These are phyloP conservation scores for Talaromyces sp. DNA, from an alignment of 2,329 filamentous ascomycete genomes.

Conservation along the genomic window DNA sequence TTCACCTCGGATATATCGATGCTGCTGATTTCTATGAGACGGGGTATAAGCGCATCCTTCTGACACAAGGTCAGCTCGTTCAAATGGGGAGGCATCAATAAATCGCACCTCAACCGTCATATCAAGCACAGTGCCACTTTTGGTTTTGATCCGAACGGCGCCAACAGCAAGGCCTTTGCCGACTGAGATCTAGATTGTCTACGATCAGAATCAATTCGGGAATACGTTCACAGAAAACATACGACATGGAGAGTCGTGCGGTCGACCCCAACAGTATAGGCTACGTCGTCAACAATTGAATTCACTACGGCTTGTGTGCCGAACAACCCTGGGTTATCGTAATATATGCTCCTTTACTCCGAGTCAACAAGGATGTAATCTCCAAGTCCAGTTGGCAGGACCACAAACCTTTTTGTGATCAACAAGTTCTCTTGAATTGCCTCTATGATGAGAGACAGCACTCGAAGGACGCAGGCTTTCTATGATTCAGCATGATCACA, in stretches of 20 bases:
- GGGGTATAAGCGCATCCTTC: constrained; percentile 56
- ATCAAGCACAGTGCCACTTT: constrained; percentile 31
- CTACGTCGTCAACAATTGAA: constrained; percentile 58
- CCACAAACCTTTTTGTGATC: constrained; percentile 55
- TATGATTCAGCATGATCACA: not conserved
- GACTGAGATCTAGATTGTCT: constrained; percentile 35
- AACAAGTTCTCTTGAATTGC: constrained; percentile 47
- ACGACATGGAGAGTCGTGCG: constrained; percentile 58
- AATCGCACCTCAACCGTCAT: constrained; percentile 30
- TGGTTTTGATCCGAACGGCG: constrained; percentile 27
- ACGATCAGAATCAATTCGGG: not conserved
- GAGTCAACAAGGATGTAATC: not conserved
- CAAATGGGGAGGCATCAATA: not conserved
- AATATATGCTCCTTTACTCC: constrained; percentile 59
- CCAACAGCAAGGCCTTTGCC: constrained; percentile 45
- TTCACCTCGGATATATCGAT: constrained; percentile 45
- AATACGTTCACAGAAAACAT: constrained; percentile 22
- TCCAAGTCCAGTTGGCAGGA: not conserved
- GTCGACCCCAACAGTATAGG: constrained; percentile 56
- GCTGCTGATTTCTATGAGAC: constrained; percentile 42
- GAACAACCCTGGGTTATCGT: constrained; percentile 59
- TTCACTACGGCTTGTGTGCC: constrained; percentile 57
- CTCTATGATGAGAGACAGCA: constrained; percentile 55
- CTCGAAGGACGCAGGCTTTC: constrained; percentile 38
- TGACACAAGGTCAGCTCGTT: not conserved